These are phyloP conservation scores for Puccinia polysora DNA, from an alignment of 1,284 basidiomycete species.

Conservation along the genomic window DNA sequence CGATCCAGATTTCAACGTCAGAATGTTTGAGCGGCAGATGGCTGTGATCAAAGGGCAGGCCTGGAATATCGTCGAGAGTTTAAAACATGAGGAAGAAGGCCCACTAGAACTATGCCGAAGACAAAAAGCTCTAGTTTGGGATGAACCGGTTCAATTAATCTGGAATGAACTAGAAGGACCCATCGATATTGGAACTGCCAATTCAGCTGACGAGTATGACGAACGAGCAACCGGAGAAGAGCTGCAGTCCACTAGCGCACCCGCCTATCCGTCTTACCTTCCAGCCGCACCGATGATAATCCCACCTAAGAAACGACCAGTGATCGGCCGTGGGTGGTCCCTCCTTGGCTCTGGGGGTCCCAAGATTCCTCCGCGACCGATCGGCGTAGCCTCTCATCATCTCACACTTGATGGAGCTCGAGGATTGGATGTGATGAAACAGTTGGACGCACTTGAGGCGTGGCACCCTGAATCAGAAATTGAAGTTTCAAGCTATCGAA, in stretches of 20 bases:
- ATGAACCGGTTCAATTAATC: constrained; percentile 70
- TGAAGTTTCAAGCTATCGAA: not conserved
- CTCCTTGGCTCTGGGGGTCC: not conserved
- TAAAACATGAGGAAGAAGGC: constrained; percentile 70
- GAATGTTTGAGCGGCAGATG: constrained; percentile 66
- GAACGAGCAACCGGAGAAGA: not conserved
- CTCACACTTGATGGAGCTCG: constrained; percentile 14
- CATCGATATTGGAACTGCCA: constrained; percentile 2
- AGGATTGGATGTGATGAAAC: constrained; percentile 40
- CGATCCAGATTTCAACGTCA: constrained; percentile 63
- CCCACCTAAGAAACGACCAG: not conserved
- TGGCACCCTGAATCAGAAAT: constrained; percentile 18
- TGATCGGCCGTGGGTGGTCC: constrained; percentile 18
- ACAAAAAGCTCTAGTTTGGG: constrained; percentile 71
- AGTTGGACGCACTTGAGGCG: constrained; percentile 25
- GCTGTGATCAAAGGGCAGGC: constrained; percentile 87
- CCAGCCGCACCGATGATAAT: constrained; percentile 9
- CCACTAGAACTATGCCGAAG: constrained; percentile 76
- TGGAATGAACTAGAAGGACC: constrained; percentile 2
- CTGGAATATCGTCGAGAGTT: constrained; percentile 77
- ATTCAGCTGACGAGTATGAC: not conserved
- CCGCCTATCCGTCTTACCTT: constrained; percentile 1
- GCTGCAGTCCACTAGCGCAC: constrained; percentile 1
- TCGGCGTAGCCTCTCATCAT: constrained; percentile 14
- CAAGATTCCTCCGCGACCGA: constrained; percentile 24